Evolutionary conservation across 2,329 filamentous ascomycete species (phyloP), one percentile per base, ranked within the genome.

Genomic region (Colletotrichum caudatum): DNA sequence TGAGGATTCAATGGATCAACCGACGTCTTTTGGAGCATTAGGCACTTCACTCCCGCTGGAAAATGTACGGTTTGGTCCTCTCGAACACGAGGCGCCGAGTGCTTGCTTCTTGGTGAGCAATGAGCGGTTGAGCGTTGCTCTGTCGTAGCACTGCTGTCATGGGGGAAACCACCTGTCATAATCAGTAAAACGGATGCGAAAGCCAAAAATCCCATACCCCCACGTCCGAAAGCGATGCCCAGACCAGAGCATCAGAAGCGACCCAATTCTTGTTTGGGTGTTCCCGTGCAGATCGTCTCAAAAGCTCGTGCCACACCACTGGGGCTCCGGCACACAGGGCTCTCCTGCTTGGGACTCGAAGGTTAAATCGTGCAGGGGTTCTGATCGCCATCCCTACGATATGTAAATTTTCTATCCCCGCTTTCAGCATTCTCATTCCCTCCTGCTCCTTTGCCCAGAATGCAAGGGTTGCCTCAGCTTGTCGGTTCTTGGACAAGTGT

Each of bases 231-330:
- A 50, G 39, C 50, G 51, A 57, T 62, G 39, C 26, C 64, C 69
- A 29, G 29, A 4, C 29, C 29, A 33, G 48, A 68, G 46, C 53
- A 70, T 66, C 41, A 26, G 33, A 53, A 26, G 29, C 26, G 46
- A 37, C 64, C 64, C 69, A 68, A 58, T 65, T 68, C 57, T 48
- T 63, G 53, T 58, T 67, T 71, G 57, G 64, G 57, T 64, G 37
- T 53, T 71, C 59, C 69, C 69, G 59, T 69, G 69, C 69, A 69
- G 69, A 71, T 71, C 59, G 41, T 64, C 65, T 26, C 53, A 54
- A 53, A n/a, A 71, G 69, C 69, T 69, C 59, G 69, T 58, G 69
- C 69, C 69, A 71, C 59, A 51, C 37, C 29, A 48, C 65, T 41
- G 69, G 65, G 69, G 65, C 65, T 48, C 20, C 14, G 48, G n/a